Evolutionary conservation across 352 stramenopile genomes (phyloP), one percentile per base, ranked within the genome.

Genomic region (Pelagophyceae sp.): DNA sequence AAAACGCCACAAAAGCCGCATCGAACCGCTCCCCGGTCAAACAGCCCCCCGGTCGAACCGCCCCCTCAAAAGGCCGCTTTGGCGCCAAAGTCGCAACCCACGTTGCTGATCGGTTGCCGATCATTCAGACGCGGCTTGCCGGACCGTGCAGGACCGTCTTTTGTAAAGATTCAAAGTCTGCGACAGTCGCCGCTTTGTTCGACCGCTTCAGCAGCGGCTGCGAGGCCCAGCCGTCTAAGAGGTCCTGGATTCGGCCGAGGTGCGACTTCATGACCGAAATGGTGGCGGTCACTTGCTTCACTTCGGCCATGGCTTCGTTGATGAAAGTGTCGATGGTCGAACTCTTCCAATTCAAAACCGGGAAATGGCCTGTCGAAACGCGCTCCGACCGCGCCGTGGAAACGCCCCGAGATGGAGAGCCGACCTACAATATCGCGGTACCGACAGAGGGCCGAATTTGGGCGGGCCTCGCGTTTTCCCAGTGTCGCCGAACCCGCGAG

Each of bases 321-420:
- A 96, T 77, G 51, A 96, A 97, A 2, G 92, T 83, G 61, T 96
- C 91, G 70, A 97, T 96, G 29, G 91, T 91, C 40, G 94, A 91
- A 3, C 86, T 94, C 64, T 96, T 95, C 92, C 92, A 97, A 76
- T 96, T 97, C 11, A 97, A 83, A 0, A 86, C 78, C 76, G 92
- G 92, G n/a, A n/a, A n/a, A n/a, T n/a, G n/a, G n/a, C n/a, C n/a
- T n/a, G n/a, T n/a, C n/a, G n/a, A n/a, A n/a, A n/a, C n/a, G n/a
- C n/a, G n/a, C n/a, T n/a, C n/a, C n/a, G n/a, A n/a, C n/a, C n/a
- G n/a, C n/a, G n/a, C n/a, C n/a, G n/a, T n/a, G n/a, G n/a, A n/a
- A n/a, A n/a, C n/a, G n/a, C n/a, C n/a, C n/a, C n/a, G n/a, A n/a
- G n/a, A n/a, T n/a, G n/a, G n/a, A n/a, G n/a, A n/a, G n/a, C n/a